Base-by-base conservation (phyloP, 345 rosid genomes). In the Salix purpurea region DNA sequence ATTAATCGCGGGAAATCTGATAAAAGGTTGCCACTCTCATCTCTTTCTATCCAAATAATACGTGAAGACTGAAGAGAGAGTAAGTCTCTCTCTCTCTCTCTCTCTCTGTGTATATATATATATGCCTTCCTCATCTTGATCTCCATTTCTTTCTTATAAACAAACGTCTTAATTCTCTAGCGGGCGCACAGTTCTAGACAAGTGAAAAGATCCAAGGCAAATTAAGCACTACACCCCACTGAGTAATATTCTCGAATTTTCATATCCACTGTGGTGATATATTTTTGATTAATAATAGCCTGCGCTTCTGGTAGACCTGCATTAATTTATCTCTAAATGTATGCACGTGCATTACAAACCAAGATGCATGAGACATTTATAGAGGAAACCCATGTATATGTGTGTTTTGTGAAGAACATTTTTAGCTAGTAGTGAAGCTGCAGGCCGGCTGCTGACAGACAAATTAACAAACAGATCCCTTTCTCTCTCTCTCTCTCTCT, bases 1-100 rank as follows among this genome's bases (percentile, higher is more conserved):
- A 52, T 52, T 19, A 24, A 64, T 73, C 60, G 56, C 44, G 70
- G 77, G 77, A 74, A 28, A 74, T 74, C 70, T 42, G 70, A 74
- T 28, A 11, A 21, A 15, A 26, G 67, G 70, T 24, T 26, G 32
- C 26, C 50, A 28, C n/a, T 15, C 4, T 16, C 39, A 3, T 30
- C 42, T 66, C 39, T 40, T 19, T 32, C 19, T 54, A 65, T 71
- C 28, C 74, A 37, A 30, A 32, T 52, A 52, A 71, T 12, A 46
- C 44, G 4, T 52, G 19, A 39, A 58, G 34, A 30, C 1, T 52
- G 19, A 39, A 58, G 34, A 30, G 34, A n/a, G 62, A 56, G 13
- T 0, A 24, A n/a, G 62, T 23, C 3, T 26, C 24, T 23, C 28
- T 9, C 26, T n/a, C 26, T n/a, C 26, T 56, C 4, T 50, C 21